Evolutionary conservation across 179 eudicot species (phyloP).

Genomic region (Amaranthus tricolor): DNA sequence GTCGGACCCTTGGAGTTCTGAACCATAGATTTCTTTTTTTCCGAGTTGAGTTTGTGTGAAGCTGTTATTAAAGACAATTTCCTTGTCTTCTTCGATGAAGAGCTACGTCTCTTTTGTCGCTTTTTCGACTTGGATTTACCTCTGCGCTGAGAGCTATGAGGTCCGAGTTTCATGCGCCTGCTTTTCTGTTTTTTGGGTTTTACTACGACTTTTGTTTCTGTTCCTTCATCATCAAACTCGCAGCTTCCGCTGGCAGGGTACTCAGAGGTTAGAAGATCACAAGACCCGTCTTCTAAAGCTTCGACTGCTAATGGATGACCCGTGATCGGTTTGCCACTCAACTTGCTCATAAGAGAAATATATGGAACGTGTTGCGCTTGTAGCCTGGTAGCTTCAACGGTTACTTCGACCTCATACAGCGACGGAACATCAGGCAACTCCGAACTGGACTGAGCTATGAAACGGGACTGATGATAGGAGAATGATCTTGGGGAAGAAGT

Average conservation of each 20-base stretch:
- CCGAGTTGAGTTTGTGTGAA: constrained; percentile 31
- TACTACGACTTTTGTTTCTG: constrained; percentile 16
- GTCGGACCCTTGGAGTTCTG: constrained; percentile 54
- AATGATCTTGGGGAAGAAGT: constrained; percentile 35
- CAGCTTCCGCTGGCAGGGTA: constrained; percentile 31
- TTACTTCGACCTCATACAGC: constrained; percentile 59
- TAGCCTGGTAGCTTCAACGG: constrained; percentile 53
- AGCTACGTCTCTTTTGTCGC: constrained; percentile 44
- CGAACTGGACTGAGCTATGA: constrained; percentile 35
- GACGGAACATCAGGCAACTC: constrained; percentile 37
- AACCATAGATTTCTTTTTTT: constrained; percentile 34
- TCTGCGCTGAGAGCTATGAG: constrained; percentile 17
- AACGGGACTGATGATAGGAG: constrained; percentile 49
- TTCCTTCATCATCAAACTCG: constrained; percentile 33
- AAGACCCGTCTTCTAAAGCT: constrained; percentile 57
- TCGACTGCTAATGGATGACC: constrained; percentile 80
- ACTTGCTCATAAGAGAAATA: constrained; percentile 79
- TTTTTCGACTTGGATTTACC: constrained; percentile 45
- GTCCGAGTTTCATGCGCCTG: constrained; percentile 35
- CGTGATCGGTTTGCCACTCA: constrained; percentile 51
- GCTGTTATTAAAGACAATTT: constrained; percentile 62
- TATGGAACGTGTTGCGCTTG: constrained; percentile 70
- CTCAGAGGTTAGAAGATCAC: constrained; percentile 37
- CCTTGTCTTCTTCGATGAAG: constrained; percentile 57
- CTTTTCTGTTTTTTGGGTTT: constrained; percentile 27